These are phyloP conservation scores for Raddia distichophylla DNA, from an alignment of 176 grass and related monocot species.

Conservation along the genomic window DNA sequence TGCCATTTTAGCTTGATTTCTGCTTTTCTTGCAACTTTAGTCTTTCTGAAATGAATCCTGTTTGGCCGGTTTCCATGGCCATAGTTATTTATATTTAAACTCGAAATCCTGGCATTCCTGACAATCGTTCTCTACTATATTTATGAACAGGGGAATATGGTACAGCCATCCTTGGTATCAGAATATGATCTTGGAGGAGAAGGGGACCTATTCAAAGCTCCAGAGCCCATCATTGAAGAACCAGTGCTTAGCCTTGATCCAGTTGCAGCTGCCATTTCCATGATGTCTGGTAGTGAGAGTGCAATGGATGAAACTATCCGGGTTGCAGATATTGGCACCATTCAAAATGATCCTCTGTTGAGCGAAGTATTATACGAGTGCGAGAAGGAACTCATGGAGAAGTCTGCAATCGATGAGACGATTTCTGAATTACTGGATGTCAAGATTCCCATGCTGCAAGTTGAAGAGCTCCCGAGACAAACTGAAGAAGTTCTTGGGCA, in stretches of 20 bases:
- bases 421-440: constrained; percentile 83
- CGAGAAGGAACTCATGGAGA: constrained; percentile 87
- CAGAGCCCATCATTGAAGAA: constrained; percentile 78
- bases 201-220: constrained; percentile 93
- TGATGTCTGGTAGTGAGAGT: constrained; percentile 60
- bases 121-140: constrained; percentile 28
- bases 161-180: constrained; percentile 59
- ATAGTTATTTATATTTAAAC: neutral
- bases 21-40: neutral
- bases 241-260: constrained; percentile 60
- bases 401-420: constrained; percentile 81
- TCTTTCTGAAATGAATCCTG: constrained; percentile 10
- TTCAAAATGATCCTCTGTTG: constrained; percentile 64
- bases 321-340: constrained; percentile 49
- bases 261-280: constrained; percentile 67
- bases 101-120: neutral
- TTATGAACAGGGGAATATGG: constrained; percentile 57
- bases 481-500: constrained; percentile 39
- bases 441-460: constrained; percentile 81
- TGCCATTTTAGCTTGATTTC: neutral
- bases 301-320: constrained; percentile 60
- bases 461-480: constrained; percentile 51
- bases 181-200: constrained; percentile 90
- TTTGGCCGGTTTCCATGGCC: neutral
- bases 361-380: constrained; percentile 77